Conservation (phyloP, 495 filamentous ascomycete species). For the Penicillium steckii region DNA sequence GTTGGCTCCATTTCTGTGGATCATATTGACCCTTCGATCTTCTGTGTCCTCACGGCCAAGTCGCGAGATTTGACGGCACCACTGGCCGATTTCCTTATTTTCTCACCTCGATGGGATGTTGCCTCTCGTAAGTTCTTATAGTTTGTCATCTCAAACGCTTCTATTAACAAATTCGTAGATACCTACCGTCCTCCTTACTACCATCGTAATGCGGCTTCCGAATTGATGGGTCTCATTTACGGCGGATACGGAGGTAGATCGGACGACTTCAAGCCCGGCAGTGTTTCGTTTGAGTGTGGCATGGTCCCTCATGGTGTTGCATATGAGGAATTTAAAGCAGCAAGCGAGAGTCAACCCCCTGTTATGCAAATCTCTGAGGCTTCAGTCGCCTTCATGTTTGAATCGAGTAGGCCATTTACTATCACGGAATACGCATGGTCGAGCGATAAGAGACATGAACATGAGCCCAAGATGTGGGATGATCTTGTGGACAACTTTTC, state of each 20-base stretch:
- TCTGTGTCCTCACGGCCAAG: conserved; percentile 49
- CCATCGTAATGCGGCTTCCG: conserved; percentile 49
- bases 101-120: conserved; percentile 51
- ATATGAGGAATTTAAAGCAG: conserved; percentile 64
- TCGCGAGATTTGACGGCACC: conserved; percentile 42
- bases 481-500: conserved; percentile 51
- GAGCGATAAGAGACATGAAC: conserved; percentile 53
- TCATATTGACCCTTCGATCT: conserved; percentile 53
- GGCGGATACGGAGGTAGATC: conserved; percentile 53
- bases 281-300: conserved; percentile 57
- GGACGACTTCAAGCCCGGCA: conserved; percentile 58
- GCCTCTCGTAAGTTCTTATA: conserved; percentile 33
- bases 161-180: conserved; percentile 23
- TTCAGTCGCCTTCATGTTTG: conserved; percentile 61
- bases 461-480: conserved; percentile 59
- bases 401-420: conserved; percentile 50
- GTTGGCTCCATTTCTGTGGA: conserved; percentile 50
- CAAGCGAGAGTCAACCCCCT: conserved; percentile 43
- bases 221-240: conserved; percentile 54
- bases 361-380: conserved; percentile 49
- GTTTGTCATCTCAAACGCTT: neutral
- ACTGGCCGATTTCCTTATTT: conserved; percentile 50
- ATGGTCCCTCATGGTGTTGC: conserved; percentile 59
- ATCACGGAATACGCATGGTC: conserved; percentile 54
- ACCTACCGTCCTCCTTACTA: conserved; percentile 52